Conservation (phyloP, 257 asterid genomes). For the Solanum sparsipilum region DNA sequence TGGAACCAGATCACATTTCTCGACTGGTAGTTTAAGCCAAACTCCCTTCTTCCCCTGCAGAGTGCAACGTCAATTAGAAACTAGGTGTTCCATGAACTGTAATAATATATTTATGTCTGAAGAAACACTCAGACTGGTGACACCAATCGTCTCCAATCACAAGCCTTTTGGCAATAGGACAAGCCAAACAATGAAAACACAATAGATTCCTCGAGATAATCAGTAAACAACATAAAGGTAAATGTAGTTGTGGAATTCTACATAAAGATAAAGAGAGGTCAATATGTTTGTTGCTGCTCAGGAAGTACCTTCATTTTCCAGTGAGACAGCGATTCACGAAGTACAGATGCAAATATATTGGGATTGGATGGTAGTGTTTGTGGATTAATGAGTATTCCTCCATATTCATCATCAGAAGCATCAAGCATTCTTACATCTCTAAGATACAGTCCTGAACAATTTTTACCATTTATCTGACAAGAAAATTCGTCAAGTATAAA, state of each 20-base stretch:
- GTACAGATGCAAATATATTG: conserved; percentile 35
- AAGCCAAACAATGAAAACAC: background rate
- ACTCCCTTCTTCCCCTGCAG: conserved; percentile 75
- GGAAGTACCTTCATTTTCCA: conserved; percentile 62
- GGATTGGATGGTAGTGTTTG: conserved; percentile 57
- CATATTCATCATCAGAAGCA: conserved; percentile 72
- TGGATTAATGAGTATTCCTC: conserved; percentile 55
- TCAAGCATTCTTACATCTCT: conserved; percentile 37
- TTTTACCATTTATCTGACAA: conserved; percentile 28
- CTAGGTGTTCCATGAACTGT: background rate
- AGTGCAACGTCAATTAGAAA: background rate
- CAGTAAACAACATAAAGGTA: background rate
- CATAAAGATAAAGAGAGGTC: background rate
- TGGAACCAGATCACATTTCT: conserved; percentile 71
- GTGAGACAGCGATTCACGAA: conserved; percentile 50
- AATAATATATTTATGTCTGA: background rate
- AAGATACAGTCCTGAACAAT: conserved; percentile 21
- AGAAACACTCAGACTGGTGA: background rate
- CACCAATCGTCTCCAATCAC: background rate
- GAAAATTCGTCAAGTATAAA: conserved; percentile 29
- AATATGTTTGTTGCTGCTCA: background rate
- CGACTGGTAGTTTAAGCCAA: conserved; percentile 77
- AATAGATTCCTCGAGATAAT: background rate
- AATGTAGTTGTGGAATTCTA: background rate
- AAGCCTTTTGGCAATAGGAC: background rate